These are phyloP conservation scores for Phaeosphaeria sp. DNA, from an alignment of 2,329 filamentous ascomycete genomes.

Conservation along the genomic window DNA sequence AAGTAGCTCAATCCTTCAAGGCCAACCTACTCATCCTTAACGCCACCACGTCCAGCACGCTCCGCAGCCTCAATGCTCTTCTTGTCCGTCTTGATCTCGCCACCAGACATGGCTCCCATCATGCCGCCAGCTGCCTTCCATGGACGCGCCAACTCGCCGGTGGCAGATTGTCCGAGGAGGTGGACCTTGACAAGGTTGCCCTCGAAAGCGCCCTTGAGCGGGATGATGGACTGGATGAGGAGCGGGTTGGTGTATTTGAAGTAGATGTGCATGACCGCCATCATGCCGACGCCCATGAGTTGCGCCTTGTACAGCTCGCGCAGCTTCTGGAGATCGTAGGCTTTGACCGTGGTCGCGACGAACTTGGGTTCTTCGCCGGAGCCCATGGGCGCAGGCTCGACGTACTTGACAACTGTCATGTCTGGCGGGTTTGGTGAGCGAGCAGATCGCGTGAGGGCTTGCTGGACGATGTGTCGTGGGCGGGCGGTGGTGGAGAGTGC, in stretches of 20 bases:
- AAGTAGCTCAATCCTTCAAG: background rate
- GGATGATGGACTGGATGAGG: slow-evolving; percentile 97
- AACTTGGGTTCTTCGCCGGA: slow-evolving; percentile 94
- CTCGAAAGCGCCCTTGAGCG: slow-evolving; percentile 94
- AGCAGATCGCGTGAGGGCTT: background rate
- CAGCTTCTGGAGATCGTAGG: slow-evolving; percentile 90
- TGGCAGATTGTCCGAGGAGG: slow-evolving; percentile 83
- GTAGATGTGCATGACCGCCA: slow-evolving; percentile 98
- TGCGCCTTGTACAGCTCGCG: slow-evolving; percentile 86
- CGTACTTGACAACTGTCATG: slow-evolving; percentile 96
- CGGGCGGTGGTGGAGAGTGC: background rate
- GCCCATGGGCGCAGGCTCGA: slow-evolving; percentile 93
- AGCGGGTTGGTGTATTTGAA: slow-evolving; percentile 99
- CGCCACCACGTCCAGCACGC: slow-evolving; percentile 58
- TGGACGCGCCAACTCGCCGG: slow-evolving; percentile 90
- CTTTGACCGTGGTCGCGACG: slow-evolving; percentile 93
- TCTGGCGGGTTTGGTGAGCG: slow-evolving; percentile 63
- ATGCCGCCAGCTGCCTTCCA: slow-evolving; percentile 89
- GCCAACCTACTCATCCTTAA: slow-evolving; percentile 59
- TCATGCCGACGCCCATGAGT: slow-evolving; percentile 96
- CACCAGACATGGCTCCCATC: slow-evolving; percentile 77
- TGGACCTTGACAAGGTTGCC: slow-evolving; percentile 97
- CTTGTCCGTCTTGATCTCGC: slow-evolving; percentile 82
- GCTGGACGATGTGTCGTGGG: background rate
- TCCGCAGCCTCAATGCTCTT: slow-evolving; percentile 63